Percentiles rank a stretch among this genome's conserved stretches.
These are phyloP conservation scores for Penicillium manginii DNA, from an alignment of 495 filamentous ascomycete species.

Conservation along the genomic window DNA sequence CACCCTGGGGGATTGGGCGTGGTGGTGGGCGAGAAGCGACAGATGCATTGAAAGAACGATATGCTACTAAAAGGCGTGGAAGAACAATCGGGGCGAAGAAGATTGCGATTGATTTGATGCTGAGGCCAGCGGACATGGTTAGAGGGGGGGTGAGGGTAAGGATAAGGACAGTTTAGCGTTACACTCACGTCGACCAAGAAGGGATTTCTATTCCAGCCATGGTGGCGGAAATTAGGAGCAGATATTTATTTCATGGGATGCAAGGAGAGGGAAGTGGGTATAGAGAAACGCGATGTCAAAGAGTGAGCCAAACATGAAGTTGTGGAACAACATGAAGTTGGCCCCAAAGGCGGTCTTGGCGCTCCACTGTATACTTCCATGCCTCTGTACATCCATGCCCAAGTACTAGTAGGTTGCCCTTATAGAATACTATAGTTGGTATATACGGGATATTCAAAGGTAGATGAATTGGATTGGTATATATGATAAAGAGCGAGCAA, in stretches of 20 bases:
- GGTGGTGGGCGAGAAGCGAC: conserved; percentile 61
- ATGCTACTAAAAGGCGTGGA: conserved; percentile 70
- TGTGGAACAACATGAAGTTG: background rate
- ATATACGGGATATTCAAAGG: no score
- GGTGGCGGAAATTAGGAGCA: background rate
- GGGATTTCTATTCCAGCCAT: background rate
- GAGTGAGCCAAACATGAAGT: background rate
- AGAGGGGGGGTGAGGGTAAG: conserved; percentile 11
- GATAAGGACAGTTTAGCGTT: background rate
- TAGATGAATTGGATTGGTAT: no score
- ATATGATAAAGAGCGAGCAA: no score
- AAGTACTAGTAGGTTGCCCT: no score
- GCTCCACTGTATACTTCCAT: no score
- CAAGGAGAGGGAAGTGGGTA: background rate
- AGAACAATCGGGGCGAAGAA: conserved; percentile 87
- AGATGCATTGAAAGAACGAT: conserved; percentile 65
- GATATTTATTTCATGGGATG: background rate
- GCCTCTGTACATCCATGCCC: no score
- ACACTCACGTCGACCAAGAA: conserved; percentile 43
- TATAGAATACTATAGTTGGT: no score
- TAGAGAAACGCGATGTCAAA: background rate
- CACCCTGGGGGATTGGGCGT: conserved; percentile 42
- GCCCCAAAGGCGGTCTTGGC: background rate
- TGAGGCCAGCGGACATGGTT: conserved; percentile 32
- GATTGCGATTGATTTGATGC: conserved; percentile 77